phyloP scores from a whole-genome alignment of 192 early-diverging fungal species.

The Coemansia sp. region DNA sequence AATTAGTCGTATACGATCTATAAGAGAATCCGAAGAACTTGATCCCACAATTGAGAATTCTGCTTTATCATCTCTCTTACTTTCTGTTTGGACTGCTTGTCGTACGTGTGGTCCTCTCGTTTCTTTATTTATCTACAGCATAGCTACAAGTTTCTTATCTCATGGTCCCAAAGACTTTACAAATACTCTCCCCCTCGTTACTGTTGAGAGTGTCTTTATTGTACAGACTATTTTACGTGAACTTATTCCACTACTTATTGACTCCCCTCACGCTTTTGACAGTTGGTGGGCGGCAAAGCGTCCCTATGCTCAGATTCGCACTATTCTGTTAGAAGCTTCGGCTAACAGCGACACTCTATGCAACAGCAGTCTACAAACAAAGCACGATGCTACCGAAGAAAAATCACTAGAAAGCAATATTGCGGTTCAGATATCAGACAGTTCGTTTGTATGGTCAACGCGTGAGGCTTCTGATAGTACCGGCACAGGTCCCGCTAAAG shows the following conservation, averaged over 20 bases:
- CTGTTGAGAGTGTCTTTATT: slow-evolving; percentile 31
- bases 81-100: slow-evolving; percentile 17
- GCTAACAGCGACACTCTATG: not conserved
- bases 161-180: not conserved
- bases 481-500: not conserved
- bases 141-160: not conserved
- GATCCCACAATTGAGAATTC: not conserved
- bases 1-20: not conserved
- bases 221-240: slow-evolving; percentile 40
- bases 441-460: slow-evolving; percentile 15
- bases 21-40: slow-evolving; percentile 20
- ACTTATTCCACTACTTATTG: slow-evolving; percentile 34
- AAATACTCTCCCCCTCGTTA: not conserved
- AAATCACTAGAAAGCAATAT: not conserved
- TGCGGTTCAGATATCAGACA: slow-evolving; percentile 11
- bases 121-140: slow-evolving; percentile 35
- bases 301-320: slow-evolving; percentile 17
- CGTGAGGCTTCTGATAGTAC: not conserved
- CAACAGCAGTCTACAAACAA: not conserved
- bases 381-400: not conserved
- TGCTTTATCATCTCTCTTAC: not conserved
- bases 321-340: not conserved
- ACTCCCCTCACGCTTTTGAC: slow-evolving; percentile 39
- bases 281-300: slow-evolving; percentile 35
- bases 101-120: slow-evolving; percentile 31